phyloP scores from a whole-genome alignment of 371 early-diverging fungal genomes.

The Mucor sp. region DNA sequence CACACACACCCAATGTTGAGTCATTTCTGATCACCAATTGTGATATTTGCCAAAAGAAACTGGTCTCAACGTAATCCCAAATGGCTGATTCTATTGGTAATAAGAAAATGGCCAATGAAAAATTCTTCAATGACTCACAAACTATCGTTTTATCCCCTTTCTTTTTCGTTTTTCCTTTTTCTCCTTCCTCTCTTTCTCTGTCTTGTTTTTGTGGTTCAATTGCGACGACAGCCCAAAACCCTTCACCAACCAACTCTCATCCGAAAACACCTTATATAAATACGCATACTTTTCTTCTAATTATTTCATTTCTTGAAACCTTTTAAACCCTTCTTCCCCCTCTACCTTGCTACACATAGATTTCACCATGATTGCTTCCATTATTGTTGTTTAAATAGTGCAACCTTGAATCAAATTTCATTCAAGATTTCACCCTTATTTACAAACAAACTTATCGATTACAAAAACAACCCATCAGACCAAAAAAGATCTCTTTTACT shows the following conservation, averaged over 20 bases:
- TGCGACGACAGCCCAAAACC: neutral
- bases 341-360: neutral
- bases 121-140: neutral
- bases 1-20: neutral
- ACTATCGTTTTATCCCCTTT: neutral
- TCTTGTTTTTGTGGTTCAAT: neutral
- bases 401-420: slow-evolving; percentile 8
- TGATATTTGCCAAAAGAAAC: neutral
- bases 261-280: neutral
- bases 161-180: neutral
- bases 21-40: slow-evolving; percentile 4
- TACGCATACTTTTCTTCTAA: neutral
- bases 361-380: slow-evolving; percentile 13
- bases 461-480: neutral
- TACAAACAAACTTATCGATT: slow-evolving; percentile 11
- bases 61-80: slow-evolving; percentile 2
- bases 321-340: neutral
- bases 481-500: neutral
- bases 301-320: neutral
- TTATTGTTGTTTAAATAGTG: slow-evolving; percentile 18
- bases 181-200: neutral
- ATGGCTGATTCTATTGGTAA: neutral
- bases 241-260: neutral
- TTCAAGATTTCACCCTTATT: slow-evolving; percentile 6
- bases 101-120: neutral